Percentiles rank a stretch among this genome's conserved stretches.
Evolutionary conservation across 2,329 filamentous ascomycete genomes (phyloP).

Genomic region (Colletotrichum karsti): DNA sequence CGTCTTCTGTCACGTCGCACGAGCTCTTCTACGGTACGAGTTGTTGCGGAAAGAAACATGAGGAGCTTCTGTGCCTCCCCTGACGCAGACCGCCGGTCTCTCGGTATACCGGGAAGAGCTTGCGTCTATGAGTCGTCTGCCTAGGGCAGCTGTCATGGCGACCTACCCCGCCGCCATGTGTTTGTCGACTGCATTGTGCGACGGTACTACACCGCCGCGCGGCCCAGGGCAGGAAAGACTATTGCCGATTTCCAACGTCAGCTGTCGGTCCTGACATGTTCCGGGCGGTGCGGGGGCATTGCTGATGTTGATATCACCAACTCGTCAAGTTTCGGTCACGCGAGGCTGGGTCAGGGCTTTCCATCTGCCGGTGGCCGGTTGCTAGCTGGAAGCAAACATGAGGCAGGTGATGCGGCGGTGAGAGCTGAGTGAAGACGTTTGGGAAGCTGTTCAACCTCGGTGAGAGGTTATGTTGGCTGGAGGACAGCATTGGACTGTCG

Average conservation of each 20-base stretch:
- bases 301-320: not conserved
- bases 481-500: not conserved
- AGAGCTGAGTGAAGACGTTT: not conserved
- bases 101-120: constrained; percentile 15
- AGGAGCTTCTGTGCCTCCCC: not conserved
- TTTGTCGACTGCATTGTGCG: not conserved
- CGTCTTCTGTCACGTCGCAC: constrained; percentile 1
- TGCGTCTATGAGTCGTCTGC: not conserved
- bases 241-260: not conserved
- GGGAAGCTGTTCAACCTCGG: not conserved
- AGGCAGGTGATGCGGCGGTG: not conserved
- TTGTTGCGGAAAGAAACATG: not conserved
- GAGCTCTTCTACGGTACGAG: not conserved
- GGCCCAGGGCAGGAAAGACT: not conserved
- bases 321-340: not conserved
- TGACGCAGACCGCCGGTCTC: not conserved
- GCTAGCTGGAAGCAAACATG: not conserved
- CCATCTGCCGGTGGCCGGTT: not conserved
- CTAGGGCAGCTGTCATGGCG: not conserved
- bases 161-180: constrained; percentile 5
- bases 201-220: constrained; percentile 13
- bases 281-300: not conserved
- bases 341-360: not conserved
- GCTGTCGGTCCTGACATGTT: not conserved
- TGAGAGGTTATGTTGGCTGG: not conserved